Conservation (phyloP, 768 basidiomycete genomes). For the Pholiota microspora region DNA sequence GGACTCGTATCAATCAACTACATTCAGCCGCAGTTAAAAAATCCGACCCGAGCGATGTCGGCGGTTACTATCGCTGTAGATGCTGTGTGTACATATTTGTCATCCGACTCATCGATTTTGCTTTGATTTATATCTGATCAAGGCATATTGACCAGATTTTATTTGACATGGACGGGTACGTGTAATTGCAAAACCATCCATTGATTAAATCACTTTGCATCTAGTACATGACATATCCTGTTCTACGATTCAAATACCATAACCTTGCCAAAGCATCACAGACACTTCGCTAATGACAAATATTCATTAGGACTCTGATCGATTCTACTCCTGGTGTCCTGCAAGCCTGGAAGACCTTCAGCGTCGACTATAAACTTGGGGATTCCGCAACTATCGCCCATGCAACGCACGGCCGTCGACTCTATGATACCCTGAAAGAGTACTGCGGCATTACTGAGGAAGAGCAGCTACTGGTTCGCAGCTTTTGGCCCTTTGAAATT, state of each 20-base stretch:
- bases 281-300: not conserved
- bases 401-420: slow-evolving; percentile 72
- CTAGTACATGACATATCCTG: slow-evolving; percentile 1
- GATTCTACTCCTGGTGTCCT: slow-evolving; percentile 86
- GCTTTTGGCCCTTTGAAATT: not conserved
- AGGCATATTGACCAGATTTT: slow-evolving; percentile 53
- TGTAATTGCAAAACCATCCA: not conserved
- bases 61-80: slow-evolving; percentile 39
- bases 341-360: slow-evolving; percentile 73
- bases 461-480: slow-evolving; percentile 49
- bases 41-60: slow-evolving; percentile 24
- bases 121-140: slow-evolving; percentile 3
- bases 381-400: slow-evolving; percentile 47
- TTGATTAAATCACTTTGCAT: not conserved
- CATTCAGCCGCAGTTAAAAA: not conserved
- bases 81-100: slow-evolving; percentile 40
- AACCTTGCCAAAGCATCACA: too few species aligned
- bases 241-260: not conserved
- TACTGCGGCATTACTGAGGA: slow-evolving; percentile 64
- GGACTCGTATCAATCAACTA: not conserved
- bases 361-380: slow-evolving; percentile 56
- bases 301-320: slow-evolving; percentile 54
- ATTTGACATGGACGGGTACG: slow-evolving; percentile 72
- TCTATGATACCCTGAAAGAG: slow-evolving; percentile 72
- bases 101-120: not conserved